Evolutionary conservation across 1,284 basidiomycete species (phyloP).

Genomic region (Veloporphyrellus conicus): DNA sequence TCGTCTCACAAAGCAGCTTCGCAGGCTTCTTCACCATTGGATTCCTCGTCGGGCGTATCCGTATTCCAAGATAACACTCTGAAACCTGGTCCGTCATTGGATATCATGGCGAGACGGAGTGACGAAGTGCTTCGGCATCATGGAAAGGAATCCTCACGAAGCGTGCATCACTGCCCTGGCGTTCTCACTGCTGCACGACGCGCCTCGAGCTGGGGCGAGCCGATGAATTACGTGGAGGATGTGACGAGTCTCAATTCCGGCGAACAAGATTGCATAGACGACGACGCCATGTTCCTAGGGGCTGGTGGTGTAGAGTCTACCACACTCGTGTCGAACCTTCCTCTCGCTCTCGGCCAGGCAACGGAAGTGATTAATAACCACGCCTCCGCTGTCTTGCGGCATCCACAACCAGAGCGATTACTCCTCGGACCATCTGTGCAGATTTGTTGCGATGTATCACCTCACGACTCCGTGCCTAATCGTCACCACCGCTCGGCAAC

Average conservation of each 20-base stretch:
- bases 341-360: constrained; percentile 33
- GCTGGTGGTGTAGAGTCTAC: constrained; percentile 49
- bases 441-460: constrained; percentile 24
- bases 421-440: constrained; percentile 20
- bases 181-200: constrained; percentile 43
- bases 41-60: constrained; percentile 30
- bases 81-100: constrained; percentile 19
- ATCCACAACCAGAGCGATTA: constrained; percentile 31
- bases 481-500: constrained; percentile 33
- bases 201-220: constrained; percentile 61
- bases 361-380: constrained; percentile 26
- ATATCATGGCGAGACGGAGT: constrained; percentile 31
- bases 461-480: constrained; percentile 24
- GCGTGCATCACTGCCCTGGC: constrained; percentile 30
- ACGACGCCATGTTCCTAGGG: constrained; percentile 48
- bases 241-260: constrained; percentile 51
- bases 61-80: constrained; percentile 19
- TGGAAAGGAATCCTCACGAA: constrained; percentile 20
- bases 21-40: constrained; percentile 29
- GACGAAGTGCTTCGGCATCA: constrained; percentile 33
- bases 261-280: constrained; percentile 40
- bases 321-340: constrained; percentile 39
- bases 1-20: constrained; percentile 22
- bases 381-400: constrained; percentile 22
- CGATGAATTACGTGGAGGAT: constrained; percentile 45